Evolutionary conservation across 768 basidiomycete genomes (phyloP), one percentile per base, ranked within the genome.

Genomic region (Naganishia antarctica): DNA sequence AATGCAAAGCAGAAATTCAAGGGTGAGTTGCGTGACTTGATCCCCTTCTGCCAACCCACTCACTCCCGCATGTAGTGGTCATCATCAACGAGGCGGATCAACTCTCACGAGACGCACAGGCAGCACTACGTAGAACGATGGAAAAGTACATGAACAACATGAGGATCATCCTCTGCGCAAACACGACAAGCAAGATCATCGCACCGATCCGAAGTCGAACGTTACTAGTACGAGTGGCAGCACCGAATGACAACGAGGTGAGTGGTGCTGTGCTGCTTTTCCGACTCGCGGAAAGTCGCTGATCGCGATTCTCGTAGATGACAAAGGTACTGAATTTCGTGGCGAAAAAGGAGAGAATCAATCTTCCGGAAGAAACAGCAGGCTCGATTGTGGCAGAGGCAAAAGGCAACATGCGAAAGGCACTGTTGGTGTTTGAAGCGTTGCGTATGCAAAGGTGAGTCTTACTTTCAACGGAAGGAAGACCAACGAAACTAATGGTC

Each of bases 101-200:
- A 0, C 83, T 99, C 44, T 86, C 90, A 12, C 86, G 94, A 60
- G 94, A 99, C 79, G 94, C 94, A 0, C 94, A 99, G 80, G 92
- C 94, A 0, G 94, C 94, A 8, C 83, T 99, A 34, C 86, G 94
- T 72, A 83, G 94, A 63, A 99, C 94, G 11, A 99, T 98, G 94
- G 94, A 99, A 76, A 98, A 97, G 78, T 98, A 94, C 81, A 97
- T 96, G 89, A 86, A 87, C 44, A 99, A 97, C 76, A 84, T 99
- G 84, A 86, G 94, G 29, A 87, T 99, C 71, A 94, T 99, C 70
- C 82, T 99, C 0, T 97, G 93, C 74, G 92, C 93, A 23, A 93
- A 92, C 77, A 91, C 89, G 74, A 97, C 94, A 3, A 89, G 88
- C 73, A 87, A 87, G 69, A 87, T 99, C 60, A 98, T 99, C 73